phyloP scores from a whole-genome alignment of 1,284 basidiomycete genomes.

The Golubevia pallescens region DNA sequence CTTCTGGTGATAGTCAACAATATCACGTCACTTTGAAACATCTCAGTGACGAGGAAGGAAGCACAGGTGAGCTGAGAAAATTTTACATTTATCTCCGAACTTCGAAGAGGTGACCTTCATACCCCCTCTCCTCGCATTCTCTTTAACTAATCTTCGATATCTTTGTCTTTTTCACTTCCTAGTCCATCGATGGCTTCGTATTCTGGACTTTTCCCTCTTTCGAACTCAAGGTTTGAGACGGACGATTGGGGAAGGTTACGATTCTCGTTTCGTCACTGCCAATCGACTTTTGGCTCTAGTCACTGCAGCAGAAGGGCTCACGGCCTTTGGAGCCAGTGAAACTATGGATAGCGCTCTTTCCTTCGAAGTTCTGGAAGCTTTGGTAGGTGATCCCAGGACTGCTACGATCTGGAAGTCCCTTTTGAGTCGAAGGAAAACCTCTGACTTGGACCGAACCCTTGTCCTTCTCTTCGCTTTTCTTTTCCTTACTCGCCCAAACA shows the following conservation, averaged over 20 bases:
- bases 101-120: background rate
- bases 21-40: too few relatives aligned
- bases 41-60: too few relatives aligned
- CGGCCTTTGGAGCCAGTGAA: constrained; percentile 55
- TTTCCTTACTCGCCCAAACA: background rate
- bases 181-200: constrained; percentile 39
- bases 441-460: background rate
- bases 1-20: background rate
- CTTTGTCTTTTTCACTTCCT: constrained; percentile 2
- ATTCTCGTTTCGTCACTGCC: constrained; percentile 89
- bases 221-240: constrained; percentile 92
- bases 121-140: background rate
- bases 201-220: constrained; percentile 80
- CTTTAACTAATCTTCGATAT: background rate
- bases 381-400: constrained; percentile 12
- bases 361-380: constrained; percentile 54
- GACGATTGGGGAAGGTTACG: constrained; percentile 85
- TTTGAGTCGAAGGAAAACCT: background rate
- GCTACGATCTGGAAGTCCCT: background rate
- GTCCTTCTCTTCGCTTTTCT: background rate
- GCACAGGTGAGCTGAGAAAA: too few relatives aligned
- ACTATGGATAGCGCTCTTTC: constrained; percentile 60
- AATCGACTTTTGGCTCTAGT: constrained; percentile 71
- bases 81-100: too few relatives aligned
- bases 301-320: constrained; percentile 46